These are phyloP conservation scores for Ogataea allantospora DNA, from an alignment of 805 yeast species.

Conservation along the genomic window DNA sequence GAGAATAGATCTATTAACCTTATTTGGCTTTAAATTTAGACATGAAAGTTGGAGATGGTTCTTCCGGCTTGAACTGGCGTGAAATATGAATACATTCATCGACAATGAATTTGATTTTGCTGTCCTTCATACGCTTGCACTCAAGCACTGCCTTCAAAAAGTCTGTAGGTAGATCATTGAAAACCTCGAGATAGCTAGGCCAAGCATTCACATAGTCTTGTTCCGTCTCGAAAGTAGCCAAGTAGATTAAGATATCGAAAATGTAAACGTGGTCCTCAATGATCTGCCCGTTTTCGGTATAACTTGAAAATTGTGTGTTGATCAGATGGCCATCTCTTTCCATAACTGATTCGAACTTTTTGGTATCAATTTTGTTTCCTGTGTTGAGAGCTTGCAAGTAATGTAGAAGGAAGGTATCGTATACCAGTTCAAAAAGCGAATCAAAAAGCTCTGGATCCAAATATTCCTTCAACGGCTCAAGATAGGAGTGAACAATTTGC, in stretches of 20 bases:
- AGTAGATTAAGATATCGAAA: conserved; percentile 60
- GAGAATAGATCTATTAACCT: conserved; percentile 5
- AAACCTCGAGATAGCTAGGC: conserved; percentile 53
- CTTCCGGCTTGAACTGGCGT: conserved; percentile 11
- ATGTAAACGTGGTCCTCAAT: conserved; percentile 53
- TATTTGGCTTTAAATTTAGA: conserved; percentile 13
- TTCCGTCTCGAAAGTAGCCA: conserved; percentile 44
- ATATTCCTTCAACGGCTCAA: conserved; percentile 29
- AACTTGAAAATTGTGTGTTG: conserved; percentile 50
- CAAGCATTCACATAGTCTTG: conserved; percentile 44
- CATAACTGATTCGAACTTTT: conserved; percentile 45
- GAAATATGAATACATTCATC: conserved; percentile 26
- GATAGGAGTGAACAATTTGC: conserved; percentile 27
- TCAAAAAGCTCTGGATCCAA: conserved; percentile 31
- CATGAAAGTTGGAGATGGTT: conserved; percentile 21
- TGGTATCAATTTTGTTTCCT: conserved; percentile 27
- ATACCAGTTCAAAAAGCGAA: conserved; percentile 31
- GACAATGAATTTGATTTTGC: conserved; percentile 24
- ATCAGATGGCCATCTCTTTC: conserved; percentile 60
- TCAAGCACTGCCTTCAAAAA: conserved; percentile 63
- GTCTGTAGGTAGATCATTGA: conserved; percentile 75
- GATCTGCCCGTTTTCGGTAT: conserved; percentile 26
- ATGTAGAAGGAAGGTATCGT: conserved; percentile 41
- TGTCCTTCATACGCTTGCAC: conserved; percentile 39
- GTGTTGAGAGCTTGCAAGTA: conserved; percentile 29